A percentile compares a stretch with the other conserved stretches of the same genome.
phyloP scores from a whole-genome alignment of 768 basidiomycete genomes.

The Naganishia onofrii region DNA sequence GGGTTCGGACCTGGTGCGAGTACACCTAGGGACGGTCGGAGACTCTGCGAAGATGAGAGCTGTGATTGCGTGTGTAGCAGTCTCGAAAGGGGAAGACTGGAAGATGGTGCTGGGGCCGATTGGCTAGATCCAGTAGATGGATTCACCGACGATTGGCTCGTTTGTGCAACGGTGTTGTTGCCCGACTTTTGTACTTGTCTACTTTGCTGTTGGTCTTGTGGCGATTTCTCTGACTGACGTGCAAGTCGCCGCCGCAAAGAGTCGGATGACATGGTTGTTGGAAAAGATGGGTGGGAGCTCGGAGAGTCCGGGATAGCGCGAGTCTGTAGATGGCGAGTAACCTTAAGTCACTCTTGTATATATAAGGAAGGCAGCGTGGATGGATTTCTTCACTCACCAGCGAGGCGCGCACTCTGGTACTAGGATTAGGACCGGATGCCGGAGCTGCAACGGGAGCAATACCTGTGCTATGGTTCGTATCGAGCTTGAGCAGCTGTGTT shows the following conservation, averaged over 20 bases:
- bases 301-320: conserved; percentile 17
- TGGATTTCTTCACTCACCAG: conserved; percentile 4
- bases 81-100: conserved; percentile 8
- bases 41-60: conserved; percentile 11
- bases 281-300: conserved; percentile 7
- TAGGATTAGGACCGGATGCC: conserved; percentile 11
- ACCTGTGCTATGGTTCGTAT: background rate
- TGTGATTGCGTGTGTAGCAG: conserved; percentile 19
- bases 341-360: no score
- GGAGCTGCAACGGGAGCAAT: conserved; percentile 3
- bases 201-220: background rate
- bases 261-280: conserved; percentile 18
- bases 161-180: background rate
- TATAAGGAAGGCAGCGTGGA: background rate
- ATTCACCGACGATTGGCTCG: background rate
- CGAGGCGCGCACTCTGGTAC: conserved; percentile 12
- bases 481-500: conserved; percentile 19
- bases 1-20: conserved; percentile 19
- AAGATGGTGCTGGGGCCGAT: background rate
- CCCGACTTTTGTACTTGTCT: background rate
- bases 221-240: conserved; percentile 4
- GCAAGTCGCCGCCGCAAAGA: conserved; percentile 14
- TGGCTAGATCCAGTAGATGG: background rate
- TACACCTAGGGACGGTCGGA: conserved; percentile 15
- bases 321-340: background rate